A percentile compares a stretch with the other conserved stretches of the same genome.
These are phyloP conservation scores for Glebionis coronaria DNA, from an alignment of 129 eudicot genomes.

Conservation along the genomic window DNA sequence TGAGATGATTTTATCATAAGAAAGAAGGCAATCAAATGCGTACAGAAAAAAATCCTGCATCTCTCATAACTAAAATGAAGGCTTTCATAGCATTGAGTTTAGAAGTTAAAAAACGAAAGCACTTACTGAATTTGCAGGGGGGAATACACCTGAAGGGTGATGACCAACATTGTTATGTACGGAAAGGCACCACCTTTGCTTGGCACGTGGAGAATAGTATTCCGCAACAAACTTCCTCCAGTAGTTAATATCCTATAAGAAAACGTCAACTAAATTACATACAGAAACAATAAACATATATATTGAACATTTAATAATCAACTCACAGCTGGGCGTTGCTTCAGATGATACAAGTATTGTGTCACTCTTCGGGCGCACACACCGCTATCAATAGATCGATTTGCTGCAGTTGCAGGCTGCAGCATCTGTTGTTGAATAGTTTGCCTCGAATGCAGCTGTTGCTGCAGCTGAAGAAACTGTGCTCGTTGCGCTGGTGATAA, in stretches of 20 bases:
- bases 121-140: slow-evolving; percentile 64
- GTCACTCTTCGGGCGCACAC: slow-evolving; percentile 67
- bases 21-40: not conserved
- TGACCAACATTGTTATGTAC: slow-evolving; percentile 68
- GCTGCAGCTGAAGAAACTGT: slow-evolving; percentile 60
- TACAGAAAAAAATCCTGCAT: not conserved
- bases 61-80: not conserved
- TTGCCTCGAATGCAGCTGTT: slow-evolving; percentile 51
- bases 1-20: not conserved
- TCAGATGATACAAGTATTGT: slow-evolving; percentile 78
- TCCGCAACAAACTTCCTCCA: slow-evolving; percentile 90
- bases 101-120: not conserved
- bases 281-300: not conserved
- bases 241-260: slow-evolving; percentile 49
- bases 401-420: slow-evolving; percentile 32
- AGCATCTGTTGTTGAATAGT: slow-evolving; percentile 56
- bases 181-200: slow-evolving; percentile 88
- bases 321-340: slow-evolving; percentile 80
- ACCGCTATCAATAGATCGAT: slow-evolving; percentile 61
- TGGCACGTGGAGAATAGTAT: slow-evolving; percentile 86
- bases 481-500: slow-evolving; percentile 69
- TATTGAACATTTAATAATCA: not conserved
- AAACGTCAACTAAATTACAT: not conserved
- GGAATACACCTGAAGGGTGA: slow-evolving; percentile 72
- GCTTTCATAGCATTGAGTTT: not conserved